Evolutionary conservation across 2,329 filamentous ascomycete genomes (phyloP).

Genomic region (Hypoxylon sp.): DNA sequence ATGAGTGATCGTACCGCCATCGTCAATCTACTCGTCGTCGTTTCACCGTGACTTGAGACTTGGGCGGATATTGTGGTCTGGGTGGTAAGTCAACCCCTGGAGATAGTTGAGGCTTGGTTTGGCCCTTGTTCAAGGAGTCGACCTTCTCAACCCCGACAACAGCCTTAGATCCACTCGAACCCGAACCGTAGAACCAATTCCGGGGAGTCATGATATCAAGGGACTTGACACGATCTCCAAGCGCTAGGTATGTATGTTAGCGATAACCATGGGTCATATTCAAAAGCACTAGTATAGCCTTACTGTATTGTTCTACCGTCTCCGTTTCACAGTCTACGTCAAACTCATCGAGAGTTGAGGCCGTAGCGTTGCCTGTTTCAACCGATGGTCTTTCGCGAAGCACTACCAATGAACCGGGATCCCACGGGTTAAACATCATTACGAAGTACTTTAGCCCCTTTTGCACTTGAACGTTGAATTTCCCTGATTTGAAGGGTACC

Average conservation of each 20-base stretch:
- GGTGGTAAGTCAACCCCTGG: neutral
- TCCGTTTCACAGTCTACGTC: neutral
- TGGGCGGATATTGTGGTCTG: neutral
- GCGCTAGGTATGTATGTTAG: constrained; percentile 23
- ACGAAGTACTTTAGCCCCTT: constrained; percentile 22
- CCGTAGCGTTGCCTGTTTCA: neutral
- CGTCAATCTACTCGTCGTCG: neutral
- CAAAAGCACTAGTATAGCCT: neutral
- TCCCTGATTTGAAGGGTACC: neutral
- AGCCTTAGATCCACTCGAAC: constrained; percentile 19
- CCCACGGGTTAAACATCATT: constrained; percentile 17
- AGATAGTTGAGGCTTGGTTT: neutral
- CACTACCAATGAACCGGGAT: constrained; percentile 1
- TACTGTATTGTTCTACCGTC: constrained; percentile 14
- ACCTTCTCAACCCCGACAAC: constrained; percentile 26
- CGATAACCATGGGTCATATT: neutral
- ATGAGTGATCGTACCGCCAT: neutral
- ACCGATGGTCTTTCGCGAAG: neutral
- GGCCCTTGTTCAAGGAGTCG: neutral
- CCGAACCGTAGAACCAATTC: constrained; percentile 26
- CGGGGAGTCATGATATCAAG: constrained; percentile 19
- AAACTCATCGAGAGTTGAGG: neutral
- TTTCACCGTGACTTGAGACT: neutral
- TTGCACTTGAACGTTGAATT: neutral
- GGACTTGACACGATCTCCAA: constrained; percentile 7